These are phyloP conservation scores for Calocybe indica DNA, from an alignment of 768 basidiomycete species.

Conservation along the genomic window DNA sequence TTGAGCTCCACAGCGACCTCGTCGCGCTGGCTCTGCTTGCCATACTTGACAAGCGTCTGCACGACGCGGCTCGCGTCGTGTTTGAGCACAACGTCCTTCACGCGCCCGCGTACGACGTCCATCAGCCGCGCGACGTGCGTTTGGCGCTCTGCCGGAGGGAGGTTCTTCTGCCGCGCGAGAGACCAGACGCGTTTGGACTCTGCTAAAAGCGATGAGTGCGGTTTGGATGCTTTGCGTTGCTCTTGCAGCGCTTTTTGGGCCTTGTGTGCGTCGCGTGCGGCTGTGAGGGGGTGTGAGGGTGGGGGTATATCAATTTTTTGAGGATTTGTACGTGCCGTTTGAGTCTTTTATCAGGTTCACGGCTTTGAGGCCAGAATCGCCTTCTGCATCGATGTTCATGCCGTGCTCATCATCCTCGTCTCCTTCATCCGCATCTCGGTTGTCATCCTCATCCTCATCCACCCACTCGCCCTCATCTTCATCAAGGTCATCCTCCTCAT, in stretches of 20 bases:
- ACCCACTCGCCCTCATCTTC: constrained; percentile 28
- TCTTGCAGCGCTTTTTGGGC: constrained; percentile 60
- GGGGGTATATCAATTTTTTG: constrained; percentile 1
- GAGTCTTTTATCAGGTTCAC: constrained; percentile 39
- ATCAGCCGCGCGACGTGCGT: constrained; percentile 72
- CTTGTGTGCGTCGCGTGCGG: constrained; percentile 64
- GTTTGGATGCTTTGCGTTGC: constrained; percentile 73
- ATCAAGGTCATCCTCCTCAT: constrained; percentile 35
- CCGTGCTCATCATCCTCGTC: constrained; percentile 27
- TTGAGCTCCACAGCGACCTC: constrained; percentile 81
- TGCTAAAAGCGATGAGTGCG: constrained; percentile 61
- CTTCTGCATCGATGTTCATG: constrained; percentile 23
- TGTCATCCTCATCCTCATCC: constrained; percentile 27
- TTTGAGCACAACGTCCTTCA: constrained; percentile 84
- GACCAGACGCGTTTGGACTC: constrained; percentile 79
- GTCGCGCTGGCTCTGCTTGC: constrained; percentile 66
- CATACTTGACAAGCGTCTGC: constrained; percentile 78
- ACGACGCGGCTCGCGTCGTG: constrained; percentile 89
- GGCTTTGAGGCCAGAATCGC: constrained; percentile 17
- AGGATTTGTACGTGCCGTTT: constrained; percentile 38
- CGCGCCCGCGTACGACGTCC: constrained; percentile 69
- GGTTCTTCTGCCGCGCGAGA: constrained; percentile 64
- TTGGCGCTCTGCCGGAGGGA: constrained; percentile 65
- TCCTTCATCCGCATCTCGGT: constrained; percentile 14
- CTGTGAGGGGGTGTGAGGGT: constrained; percentile 24